phyloP scores from a whole-genome alignment of 2,329 filamentous ascomycete species.

The Aspergillus aculeatinus region DNA sequence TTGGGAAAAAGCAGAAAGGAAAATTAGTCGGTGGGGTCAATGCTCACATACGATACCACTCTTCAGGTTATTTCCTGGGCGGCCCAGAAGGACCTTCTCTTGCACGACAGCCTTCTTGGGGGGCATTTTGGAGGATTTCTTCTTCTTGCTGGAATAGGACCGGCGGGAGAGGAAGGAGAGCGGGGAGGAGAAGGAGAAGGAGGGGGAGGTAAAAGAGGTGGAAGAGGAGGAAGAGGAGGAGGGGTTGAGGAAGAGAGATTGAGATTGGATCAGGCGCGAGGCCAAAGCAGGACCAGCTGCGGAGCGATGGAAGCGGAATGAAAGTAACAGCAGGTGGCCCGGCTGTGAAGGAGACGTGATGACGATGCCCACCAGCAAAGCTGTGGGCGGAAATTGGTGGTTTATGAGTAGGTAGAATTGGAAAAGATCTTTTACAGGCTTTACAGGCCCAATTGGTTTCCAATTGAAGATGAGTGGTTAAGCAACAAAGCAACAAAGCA shows the following conservation, averaged over 20 bases:
- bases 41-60: conserved; percentile 90
- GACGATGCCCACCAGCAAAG: conserved; percentile 13
- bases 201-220: conserved; percentile 44
- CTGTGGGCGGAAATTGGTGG: conserved; percentile 4
- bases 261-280: conserved; percentile 22
- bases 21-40: conserved; percentile 34
- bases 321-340: conserved; percentile 52
- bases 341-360: conserved; percentile 13
- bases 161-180: conserved; percentile 39
- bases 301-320: conserved; percentile 52
- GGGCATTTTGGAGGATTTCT: conserved; percentile 70
- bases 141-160: conserved; percentile 57
- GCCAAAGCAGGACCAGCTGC: conserved; percentile 66
- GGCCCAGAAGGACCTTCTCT: conserved; percentile 94
- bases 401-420: background rate
- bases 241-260: conserved; percentile 21
- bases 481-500: background rate
- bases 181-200: conserved; percentile 24
- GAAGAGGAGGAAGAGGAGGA: conserved; percentile 53
- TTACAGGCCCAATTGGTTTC: background rate
- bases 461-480: background rate
- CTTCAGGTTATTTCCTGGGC: conserved; percentile 97
- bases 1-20: conserved; percentile 23
- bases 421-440: background rate
- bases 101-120: conserved; percentile 90